Conservation (phyloP, 352 stramenopile genomes). For the Globisporangium rhizosaccharum region DNA sequence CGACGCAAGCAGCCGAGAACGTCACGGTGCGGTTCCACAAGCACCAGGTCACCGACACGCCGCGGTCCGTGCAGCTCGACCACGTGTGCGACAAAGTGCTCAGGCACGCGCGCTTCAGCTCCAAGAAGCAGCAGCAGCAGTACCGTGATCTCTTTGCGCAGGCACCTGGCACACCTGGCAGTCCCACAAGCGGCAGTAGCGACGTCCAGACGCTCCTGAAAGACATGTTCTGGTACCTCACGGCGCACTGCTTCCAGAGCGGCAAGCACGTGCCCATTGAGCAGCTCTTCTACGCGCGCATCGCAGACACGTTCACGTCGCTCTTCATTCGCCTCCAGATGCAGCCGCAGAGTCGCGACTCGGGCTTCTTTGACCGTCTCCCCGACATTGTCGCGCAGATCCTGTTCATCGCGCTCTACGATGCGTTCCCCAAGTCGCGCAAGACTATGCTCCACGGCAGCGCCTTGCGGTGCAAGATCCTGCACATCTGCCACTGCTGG, state of each 20-base stretch:
- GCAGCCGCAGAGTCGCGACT: conserved; percentile 37
- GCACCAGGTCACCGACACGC: conserved; percentile 39
- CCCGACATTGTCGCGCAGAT: conserved; percentile 59
- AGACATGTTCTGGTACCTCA: conserved; percentile 76
- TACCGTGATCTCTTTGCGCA: conserved; percentile 45
- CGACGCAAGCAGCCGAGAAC: conserved; percentile 57
- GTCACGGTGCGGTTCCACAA: conserved; percentile 56
- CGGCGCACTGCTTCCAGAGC: conserved; percentile 50
- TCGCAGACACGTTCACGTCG: conserved; percentile 62
- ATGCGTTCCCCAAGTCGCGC: conserved; percentile 64
- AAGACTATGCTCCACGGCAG: conserved; percentile 29
- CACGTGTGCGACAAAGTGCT: conserved; percentile 52
- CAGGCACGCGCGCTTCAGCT: conserved; percentile 27
- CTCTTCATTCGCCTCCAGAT: conserved; percentile 64
- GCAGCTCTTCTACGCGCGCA: conserved; percentile 44
- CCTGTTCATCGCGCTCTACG: conserved; percentile 58
- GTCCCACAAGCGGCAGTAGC: neutral
- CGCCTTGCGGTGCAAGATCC: conserved; percentile 31
- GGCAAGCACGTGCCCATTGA: conserved; percentile 34
- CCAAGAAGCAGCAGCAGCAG: conserved; percentile 21
- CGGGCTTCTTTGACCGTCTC: conserved; percentile 47
- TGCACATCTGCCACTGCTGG: conserved; percentile 55
- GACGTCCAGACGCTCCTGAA: conserved; percentile 56
- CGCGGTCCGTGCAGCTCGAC: conserved; percentile 42
- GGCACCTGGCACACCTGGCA: neutral